Evolutionary conservation across 495 filamentous ascomycete genomes (phyloP).

Genomic region (Massariosphaeria phaeospora): DNA sequence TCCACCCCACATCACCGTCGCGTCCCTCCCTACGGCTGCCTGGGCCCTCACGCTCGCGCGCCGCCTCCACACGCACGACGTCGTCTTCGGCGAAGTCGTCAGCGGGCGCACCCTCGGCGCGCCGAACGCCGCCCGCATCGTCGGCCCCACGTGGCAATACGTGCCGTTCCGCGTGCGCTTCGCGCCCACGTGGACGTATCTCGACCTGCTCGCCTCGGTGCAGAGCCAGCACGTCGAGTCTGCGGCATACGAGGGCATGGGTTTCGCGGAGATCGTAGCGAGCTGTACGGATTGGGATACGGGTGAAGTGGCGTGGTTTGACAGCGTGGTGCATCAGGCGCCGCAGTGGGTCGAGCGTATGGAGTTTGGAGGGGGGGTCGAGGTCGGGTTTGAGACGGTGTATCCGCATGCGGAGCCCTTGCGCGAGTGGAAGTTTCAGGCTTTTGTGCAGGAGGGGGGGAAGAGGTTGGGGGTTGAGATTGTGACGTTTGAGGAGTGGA

Average conservation of each 20-base stretch:
- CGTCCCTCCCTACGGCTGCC: slow-evolving; percentile 55
- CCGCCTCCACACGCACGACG: slow-evolving; percentile 45
- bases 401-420: slow-evolving; percentile 31
- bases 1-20: slow-evolving; percentile 50
- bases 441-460: slow-evolving; percentile 17
- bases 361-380: slow-evolving; percentile 16
- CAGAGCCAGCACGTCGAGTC: slow-evolving; percentile 24
- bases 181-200: slow-evolving; percentile 22
- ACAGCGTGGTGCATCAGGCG: slow-evolving; percentile 33
- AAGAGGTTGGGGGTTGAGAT: slow-evolving; percentile 24
- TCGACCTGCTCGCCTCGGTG: slow-evolving; percentile 22
- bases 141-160: slow-evolving; percentile 30
- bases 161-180: slow-evolving; percentile 27
- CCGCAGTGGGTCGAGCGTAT: slow-evolving; percentile 22
- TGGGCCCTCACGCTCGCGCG: slow-evolving; percentile 59
- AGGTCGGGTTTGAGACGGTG: slow-evolving; percentile 25
- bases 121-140: slow-evolving; percentile 10
- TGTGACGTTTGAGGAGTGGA: slow-evolving; percentile 28
- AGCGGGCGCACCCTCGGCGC: slow-evolving; percentile 43
- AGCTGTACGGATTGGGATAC: slow-evolving; percentile 56
- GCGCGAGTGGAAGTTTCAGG: slow-evolving; percentile 30
- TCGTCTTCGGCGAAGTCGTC: slow-evolving; percentile 59
- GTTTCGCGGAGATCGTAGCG: slow-evolving; percentile 55
- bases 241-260: slow-evolving; percentile 37
- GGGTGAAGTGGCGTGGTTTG: slow-evolving; percentile 22